Conservation (phyloP, 176 grass and related monocot species). For the Carex littledalei region DNA sequence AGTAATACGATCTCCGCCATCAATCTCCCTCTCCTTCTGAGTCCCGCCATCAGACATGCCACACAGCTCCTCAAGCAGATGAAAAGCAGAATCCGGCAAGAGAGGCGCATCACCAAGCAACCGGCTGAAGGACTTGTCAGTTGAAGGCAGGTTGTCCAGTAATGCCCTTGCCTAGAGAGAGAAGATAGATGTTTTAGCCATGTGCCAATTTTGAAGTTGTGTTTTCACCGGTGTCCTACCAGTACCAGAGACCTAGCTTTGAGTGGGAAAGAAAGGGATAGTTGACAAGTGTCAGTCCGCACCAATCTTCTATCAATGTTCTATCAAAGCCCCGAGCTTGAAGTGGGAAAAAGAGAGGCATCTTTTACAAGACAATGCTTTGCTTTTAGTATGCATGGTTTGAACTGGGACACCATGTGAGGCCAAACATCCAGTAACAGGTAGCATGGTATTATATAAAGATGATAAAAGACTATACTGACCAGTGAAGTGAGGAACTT, state of each 20-base stretch:
- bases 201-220: neutral
- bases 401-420: neutral
- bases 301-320: slow-evolving; percentile 6
- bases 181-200: neutral
- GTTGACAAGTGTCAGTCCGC: neutral
- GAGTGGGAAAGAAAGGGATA: neutral
- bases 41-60: slow-evolving; percentile 41
- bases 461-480: slow-evolving; percentile 36
- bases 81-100: slow-evolving; percentile 62
- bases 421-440: neutral
- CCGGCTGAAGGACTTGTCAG: slow-evolving; percentile 87
- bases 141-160: slow-evolving; percentile 75
- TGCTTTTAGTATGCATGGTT: neutral
- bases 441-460: neutral
- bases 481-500: slow-evolving; percentile 92
- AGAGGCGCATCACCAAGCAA: slow-evolving; percentile 77
- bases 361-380: neutral
- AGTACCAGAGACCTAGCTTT: slow-evolving; percentile 8
- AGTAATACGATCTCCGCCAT: slow-evolving; percentile 67
- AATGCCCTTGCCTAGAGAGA: slow-evolving; percentile 61
- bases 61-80: slow-evolving; percentile 80
- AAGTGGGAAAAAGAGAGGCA: neutral
- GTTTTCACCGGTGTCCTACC: neutral
- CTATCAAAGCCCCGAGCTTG: slow-evolving; percentile 1
- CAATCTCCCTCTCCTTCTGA: slow-evolving; percentile 50